Evolutionary conservation across 345 rosid species (phyloP).

Genomic region (Salix suchowensis): DNA sequence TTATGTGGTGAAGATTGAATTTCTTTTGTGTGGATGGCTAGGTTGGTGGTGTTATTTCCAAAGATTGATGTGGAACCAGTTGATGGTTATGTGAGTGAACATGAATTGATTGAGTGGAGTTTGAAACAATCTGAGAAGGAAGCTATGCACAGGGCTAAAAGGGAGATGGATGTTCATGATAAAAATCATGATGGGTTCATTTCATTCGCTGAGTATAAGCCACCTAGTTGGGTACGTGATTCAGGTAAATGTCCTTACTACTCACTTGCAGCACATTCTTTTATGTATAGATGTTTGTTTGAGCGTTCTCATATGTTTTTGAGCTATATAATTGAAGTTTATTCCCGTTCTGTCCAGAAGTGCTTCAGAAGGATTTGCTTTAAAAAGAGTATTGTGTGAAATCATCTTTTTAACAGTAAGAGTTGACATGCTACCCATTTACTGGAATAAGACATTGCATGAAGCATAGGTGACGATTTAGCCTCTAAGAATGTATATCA

Average conservation of each 20-base stretch:
- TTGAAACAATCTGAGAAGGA: slow-evolving; percentile 68
- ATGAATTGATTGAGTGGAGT: slow-evolving; percentile 84
- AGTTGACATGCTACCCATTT: neutral
- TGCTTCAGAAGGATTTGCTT: neutral
- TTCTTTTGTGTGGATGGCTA: slow-evolving; percentile 17
- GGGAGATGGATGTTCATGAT: slow-evolving; percentile 91
- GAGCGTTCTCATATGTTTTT: neutral
- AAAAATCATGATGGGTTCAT: slow-evolving; percentile 75
- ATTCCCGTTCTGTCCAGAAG: neutral
- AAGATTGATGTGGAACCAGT: slow-evolving; percentile 77
- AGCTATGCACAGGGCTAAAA: slow-evolving; percentile 66
- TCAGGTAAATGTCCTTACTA: slow-evolving; percentile 39
- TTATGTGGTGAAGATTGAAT: neutral
- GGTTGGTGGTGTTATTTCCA: slow-evolving; percentile 77
- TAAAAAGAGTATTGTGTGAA: neutral
- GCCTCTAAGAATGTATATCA: neutral
- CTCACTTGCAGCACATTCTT: neutral
- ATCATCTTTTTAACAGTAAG: neutral
- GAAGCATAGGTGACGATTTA: neutral
- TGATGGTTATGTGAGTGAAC: slow-evolving; percentile 71
- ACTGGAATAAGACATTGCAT: neutral
- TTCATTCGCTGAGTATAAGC: slow-evolving; percentile 80
- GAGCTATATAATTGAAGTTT: neutral
- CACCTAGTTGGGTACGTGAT: slow-evolving; percentile 78
- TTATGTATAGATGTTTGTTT: neutral